phyloP scores from a whole-genome alignment of 768 basidiomycete genomes.

The Lactarius tabidus region DNA sequence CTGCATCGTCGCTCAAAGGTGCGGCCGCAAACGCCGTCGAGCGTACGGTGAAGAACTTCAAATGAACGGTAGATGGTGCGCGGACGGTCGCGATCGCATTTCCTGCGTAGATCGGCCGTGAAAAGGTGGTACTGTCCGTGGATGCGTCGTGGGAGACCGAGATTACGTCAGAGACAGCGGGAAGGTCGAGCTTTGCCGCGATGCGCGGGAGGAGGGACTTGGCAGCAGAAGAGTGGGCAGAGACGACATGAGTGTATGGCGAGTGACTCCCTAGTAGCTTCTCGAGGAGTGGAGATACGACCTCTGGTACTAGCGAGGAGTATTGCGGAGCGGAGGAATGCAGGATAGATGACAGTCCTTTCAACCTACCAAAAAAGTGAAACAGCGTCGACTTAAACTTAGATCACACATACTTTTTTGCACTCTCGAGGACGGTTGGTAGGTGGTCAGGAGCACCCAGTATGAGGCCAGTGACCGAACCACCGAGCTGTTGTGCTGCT shows the following conservation, averaged over 20 bases:
- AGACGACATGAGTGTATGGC: conserved; percentile 86
- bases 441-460: conserved; percentile 69
- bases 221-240: conserved; percentile 86
- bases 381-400: not conserved
- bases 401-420: conserved; percentile 60
- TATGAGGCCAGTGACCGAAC: conserved; percentile 76
- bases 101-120: conserved; percentile 95
- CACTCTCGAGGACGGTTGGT: conserved; percentile 60
- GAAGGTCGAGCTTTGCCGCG: conserved; percentile 83
- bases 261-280: conserved; percentile 59
- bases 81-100: conserved; percentile 94
- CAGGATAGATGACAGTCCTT: conserved; percentile 62
- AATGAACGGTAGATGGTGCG: conserved; percentile 64
- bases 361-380: conserved; percentile 43
- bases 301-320: conserved; percentile 66
- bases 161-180: conserved; percentile 88
- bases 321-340: conserved; percentile 71
- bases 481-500: conserved; percentile 82
- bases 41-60: conserved; percentile 95
- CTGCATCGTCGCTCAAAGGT: conserved; percentile 43
- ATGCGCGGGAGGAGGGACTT: conserved; percentile 93
- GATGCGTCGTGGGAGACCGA: conserved; percentile 69
- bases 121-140: conserved; percentile 77
- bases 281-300: conserved; percentile 77
- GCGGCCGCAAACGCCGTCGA: conserved; percentile 84